A percentile compares a stretch with the other conserved stretches of the same genome.
phyloP scores from a whole-genome alignment of 2,329 filamentous ascomycete genomes.

The Dendryphion nanum region DNA sequence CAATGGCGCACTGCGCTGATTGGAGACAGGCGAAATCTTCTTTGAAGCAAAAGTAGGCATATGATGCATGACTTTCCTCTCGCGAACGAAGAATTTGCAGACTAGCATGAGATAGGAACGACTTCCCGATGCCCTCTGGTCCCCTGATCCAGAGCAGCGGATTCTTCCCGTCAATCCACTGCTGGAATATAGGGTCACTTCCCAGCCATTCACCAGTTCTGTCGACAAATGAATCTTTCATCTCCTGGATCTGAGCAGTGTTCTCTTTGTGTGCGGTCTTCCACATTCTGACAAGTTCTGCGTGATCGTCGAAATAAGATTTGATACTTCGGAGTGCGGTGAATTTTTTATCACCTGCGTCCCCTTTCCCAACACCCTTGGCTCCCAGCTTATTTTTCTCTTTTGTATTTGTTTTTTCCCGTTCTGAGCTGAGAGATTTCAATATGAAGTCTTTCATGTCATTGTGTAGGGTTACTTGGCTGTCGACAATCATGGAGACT shows the following conservation, averaged over 20 bases:
- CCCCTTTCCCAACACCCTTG: constrained; percentile 7
- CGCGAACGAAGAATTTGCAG: constrained; percentile 13
- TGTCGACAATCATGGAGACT: background rate
- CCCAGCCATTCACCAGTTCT: constrained; percentile 35
- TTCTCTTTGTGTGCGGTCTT: constrained; percentile 5
- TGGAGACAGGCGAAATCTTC: constrained; percentile 29
- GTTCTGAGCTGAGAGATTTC: background rate
- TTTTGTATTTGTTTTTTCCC: constrained; percentile 2
- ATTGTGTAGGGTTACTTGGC: background rate
- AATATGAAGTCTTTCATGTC: constrained; percentile 1
- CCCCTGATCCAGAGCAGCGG: constrained; percentile 29
- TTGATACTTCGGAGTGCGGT: constrained; percentile 10
- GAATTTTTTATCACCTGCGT: constrained; percentile 9
- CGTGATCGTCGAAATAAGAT: constrained; percentile 17
- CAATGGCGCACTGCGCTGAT: constrained; percentile 20
- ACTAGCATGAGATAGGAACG: constrained; percentile 22
- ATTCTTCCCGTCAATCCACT: constrained; percentile 18
- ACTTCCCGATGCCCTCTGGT: constrained; percentile 35
- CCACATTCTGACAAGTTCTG: constrained; percentile 10
- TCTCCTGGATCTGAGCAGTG: constrained; percentile 9
- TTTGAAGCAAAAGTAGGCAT: constrained; percentile 40
- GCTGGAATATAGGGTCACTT: constrained; percentile 23
- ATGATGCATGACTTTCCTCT: constrained; percentile 8
- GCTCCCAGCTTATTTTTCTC: constrained; percentile 8
- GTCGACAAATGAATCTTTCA: constrained; percentile 28